Conservation (phyloP, 768 basidiomycete species). For the Lactarius sp. region DNA sequence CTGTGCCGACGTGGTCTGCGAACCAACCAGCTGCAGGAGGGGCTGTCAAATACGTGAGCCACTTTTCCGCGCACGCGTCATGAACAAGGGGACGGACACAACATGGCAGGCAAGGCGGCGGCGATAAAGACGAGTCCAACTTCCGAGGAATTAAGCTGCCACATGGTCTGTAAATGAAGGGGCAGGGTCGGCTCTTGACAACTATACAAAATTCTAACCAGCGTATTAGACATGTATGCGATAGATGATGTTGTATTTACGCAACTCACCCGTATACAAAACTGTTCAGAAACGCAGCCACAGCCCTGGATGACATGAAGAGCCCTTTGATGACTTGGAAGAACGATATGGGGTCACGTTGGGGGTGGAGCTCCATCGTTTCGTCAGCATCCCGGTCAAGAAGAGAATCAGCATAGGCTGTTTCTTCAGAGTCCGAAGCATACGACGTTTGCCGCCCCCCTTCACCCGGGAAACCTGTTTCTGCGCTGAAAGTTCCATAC, state of each 20-base stretch:
- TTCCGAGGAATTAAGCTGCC: conserved; percentile 32
- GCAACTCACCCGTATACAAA: conserved; percentile 36
- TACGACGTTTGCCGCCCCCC: not conserved
- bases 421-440: not conserved
- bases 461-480: not conserved
- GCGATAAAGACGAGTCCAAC: conserved; percentile 69
- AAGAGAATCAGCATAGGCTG: not conserved
- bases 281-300: conserved; percentile 30
- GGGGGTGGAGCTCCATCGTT: not conserved
- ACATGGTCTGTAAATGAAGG: conserved; percentile 34
- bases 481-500: conserved; percentile 9
- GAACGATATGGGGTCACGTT: conserved; percentile 7
- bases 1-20: conserved; percentile 52
- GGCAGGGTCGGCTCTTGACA: conserved; percentile 36
- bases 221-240: not conserved
- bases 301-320: conserved; percentile 29
- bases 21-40: conserved; percentile 55
- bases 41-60: conserved; percentile 35
- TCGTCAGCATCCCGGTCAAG: not conserved
- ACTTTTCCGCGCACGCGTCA: not conserved
- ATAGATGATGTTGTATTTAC: not conserved
- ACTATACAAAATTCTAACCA: conserved; percentile 29
- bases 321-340: conserved; percentile 28
- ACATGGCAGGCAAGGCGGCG: conserved; percentile 54
- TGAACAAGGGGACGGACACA: conserved; percentile 44